Percentiles rank a stretch among this genome's conserved stretches.
These are phyloP conservation scores for Toxicodendron radicans DNA, from an alignment of 345 rosid genomes.

Conservation along the genomic window DNA sequence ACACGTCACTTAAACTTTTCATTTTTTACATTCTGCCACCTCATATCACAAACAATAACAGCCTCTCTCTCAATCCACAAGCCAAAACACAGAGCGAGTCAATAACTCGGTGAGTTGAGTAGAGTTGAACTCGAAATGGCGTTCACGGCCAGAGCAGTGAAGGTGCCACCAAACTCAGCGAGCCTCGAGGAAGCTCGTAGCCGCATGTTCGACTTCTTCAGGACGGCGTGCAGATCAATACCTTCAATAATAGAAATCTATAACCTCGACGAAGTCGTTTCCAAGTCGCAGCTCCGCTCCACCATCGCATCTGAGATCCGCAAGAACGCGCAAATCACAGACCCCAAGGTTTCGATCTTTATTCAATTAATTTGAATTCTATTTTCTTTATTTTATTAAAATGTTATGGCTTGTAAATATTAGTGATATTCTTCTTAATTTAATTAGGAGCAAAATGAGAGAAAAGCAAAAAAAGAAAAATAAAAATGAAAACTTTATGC, in stretches of 20 bases:
- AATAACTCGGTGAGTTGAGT: constrained; percentile 7
- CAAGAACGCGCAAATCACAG: constrained; percentile 64
- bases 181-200: constrained; percentile 78
- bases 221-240: constrained; percentile 75
- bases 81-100: neutral
- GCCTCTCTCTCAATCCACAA: neutral
- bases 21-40: neutral
- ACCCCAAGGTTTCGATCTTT: constrained; percentile 66
- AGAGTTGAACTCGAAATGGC: constrained; percentile 36
- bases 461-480: no score
- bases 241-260: constrained; percentile 83
- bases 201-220: constrained; percentile 80
- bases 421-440: no score
- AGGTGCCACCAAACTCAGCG: constrained; percentile 84
- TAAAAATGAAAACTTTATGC: no score
- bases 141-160: constrained; percentile 58
- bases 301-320: constrained; percentile 85
- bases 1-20: neutral
- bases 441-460: no score
- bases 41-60: neutral
- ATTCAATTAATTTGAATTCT: neutral
- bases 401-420: no score
- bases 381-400: no score
- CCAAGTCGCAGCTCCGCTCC: constrained; percentile 77
- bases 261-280: constrained; percentile 81